A percentile compares a stretch with the other conserved stretches of the same genome.
Evolutionary conservation across 228 moss, liverwort and hornwort species (phyloP).

Genomic region (Sphagnum magellanicum): DNA sequence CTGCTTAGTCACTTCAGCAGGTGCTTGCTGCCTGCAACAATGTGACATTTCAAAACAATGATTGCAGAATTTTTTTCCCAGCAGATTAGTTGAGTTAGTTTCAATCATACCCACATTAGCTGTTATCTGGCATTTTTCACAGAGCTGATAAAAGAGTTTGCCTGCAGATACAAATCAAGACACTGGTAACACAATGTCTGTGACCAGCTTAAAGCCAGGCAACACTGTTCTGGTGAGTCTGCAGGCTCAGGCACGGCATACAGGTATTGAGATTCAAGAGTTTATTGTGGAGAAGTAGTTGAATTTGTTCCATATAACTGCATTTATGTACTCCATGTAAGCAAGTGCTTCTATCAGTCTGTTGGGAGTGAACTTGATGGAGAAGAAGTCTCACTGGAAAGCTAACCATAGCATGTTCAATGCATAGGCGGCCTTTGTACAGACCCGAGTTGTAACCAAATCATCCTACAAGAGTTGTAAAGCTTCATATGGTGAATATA

Average conservation of each 20-base stretch:
- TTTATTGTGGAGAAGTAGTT: slow-evolving; percentile 73
- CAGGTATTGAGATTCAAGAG: slow-evolving; percentile 32
- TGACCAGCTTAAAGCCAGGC: slow-evolving; percentile 69
- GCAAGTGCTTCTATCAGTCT: too few species aligned
- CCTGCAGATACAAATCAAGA: not conserved
- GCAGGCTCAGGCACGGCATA: slow-evolving; percentile 45
- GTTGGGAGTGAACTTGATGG: too few species aligned
- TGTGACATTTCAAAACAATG: not conserved
- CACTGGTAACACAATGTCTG: slow-evolving; percentile 42
- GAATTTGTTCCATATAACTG: not conserved
- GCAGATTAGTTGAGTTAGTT: not conserved
- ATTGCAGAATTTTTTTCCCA: not conserved
- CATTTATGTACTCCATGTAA: too few species aligned
- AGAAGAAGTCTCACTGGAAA: too few species aligned
- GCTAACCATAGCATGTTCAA: too few species aligned
- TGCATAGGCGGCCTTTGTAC: too few species aligned
- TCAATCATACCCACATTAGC: slow-evolving; percentile 9
- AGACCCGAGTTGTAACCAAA: too few species aligned
- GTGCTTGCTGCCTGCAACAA: slow-evolving; percentile 6
- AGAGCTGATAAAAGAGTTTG: not conserved
- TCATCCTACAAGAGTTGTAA: too few species aligned
- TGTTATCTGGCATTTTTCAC: not conserved
- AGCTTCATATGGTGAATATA: too few species aligned
- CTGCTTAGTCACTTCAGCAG: slow-evolving; percentile 56
- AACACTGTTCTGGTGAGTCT: slow-evolving; percentile 53